Conservation (phyloP, 305 asterid species). For the Fraxinus platypoda region DNA sequence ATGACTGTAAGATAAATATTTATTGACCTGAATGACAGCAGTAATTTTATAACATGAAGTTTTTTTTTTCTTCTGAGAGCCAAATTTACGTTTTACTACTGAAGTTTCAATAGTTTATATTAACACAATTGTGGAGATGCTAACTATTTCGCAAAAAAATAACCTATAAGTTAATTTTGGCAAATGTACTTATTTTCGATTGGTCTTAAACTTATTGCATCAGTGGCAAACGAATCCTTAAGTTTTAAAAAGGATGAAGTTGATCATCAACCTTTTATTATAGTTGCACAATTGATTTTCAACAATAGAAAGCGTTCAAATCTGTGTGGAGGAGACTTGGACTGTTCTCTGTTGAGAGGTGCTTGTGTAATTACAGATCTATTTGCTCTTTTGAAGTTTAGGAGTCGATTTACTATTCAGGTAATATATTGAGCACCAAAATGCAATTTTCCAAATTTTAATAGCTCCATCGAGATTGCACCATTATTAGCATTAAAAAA, state of each 20-base stretch:
- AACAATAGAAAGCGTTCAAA: neutral
- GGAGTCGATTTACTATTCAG: neutral
- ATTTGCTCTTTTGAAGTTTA: neutral
- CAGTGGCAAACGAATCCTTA: neutral
- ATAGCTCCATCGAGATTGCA: neutral
- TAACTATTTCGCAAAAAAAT: neutral
- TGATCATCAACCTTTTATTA: too few species aligned
- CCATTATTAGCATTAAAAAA: neutral
- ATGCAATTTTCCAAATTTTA: neutral
- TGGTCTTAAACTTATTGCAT: neutral
- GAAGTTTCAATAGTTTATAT: neutral
- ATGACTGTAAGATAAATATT: neutral
- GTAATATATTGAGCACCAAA: neutral
- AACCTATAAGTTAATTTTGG: too few species aligned
- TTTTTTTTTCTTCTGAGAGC: neutral
- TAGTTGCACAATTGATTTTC: neutral
- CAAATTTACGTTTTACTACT: neutral
- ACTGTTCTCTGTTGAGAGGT: neutral
- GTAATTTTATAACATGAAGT: neutral
- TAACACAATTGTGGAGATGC: neutral
- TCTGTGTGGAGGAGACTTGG: neutral
- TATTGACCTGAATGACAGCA: neutral
- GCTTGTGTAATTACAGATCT: neutral
- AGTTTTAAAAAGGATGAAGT: neutral
- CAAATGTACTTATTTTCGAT: neutral